A percentile compares a stretch with the other conserved stretches of the same genome.
phyloP scores from a whole-genome alignment of 2,329 filamentous ascomycete genomes.

The Boeremia lycopersici region DNA sequence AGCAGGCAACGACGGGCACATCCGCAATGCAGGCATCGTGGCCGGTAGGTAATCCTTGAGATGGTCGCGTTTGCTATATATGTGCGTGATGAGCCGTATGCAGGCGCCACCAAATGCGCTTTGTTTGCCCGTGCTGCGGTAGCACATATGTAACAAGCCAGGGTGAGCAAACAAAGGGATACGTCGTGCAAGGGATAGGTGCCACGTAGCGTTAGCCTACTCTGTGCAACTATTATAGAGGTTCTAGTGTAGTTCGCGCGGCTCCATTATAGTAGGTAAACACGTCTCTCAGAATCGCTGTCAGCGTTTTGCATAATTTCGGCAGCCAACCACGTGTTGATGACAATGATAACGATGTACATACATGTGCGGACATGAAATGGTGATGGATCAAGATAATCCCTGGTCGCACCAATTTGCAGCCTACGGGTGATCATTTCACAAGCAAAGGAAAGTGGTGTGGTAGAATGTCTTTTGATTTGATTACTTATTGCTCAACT shows the following conservation, averaged over 20 bases:
- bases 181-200: background rate
- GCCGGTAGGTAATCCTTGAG: background rate
- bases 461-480: background rate
- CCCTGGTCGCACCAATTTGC: background rate
- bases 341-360: too few relatives aligned
- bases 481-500: background rate
- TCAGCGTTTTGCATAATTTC: too few relatives aligned
- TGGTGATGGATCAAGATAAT: too few relatives aligned
- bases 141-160: background rate
- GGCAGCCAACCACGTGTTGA: too few relatives aligned
- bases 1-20: conserved; percentile 7
- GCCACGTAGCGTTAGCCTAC: too few relatives aligned
- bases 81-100: background rate
- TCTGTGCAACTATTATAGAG: too few relatives aligned
- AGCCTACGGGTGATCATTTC: background rate
- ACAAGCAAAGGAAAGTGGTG: background rate
- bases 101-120: background rate
- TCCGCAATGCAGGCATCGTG: background rate
- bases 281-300: too few relatives aligned
- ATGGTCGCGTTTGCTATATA: background rate
- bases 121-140: conserved; percentile 1
- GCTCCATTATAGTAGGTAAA: too few relatives aligned
- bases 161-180: conserved; percentile 2
- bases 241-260: too few relatives aligned
- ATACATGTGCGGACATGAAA: too few relatives aligned